These are phyloP conservation scores for Botrytis paeoniae DNA, from an alignment of 2,329 filamentous ascomycete genomes.

Conservation along the genomic window DNA sequence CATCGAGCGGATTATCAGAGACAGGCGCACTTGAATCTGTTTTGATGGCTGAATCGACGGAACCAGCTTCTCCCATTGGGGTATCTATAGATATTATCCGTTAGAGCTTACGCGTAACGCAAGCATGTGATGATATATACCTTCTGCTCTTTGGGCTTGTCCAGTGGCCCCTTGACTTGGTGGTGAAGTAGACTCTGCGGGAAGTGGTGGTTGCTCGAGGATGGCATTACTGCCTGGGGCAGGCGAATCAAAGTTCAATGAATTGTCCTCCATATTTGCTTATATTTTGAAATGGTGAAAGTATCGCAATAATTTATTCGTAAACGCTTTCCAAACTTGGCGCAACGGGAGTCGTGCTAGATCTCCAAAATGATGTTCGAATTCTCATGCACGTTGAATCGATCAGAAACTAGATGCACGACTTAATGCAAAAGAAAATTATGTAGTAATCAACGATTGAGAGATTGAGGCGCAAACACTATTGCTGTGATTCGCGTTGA, in stretches of 20 bases:
- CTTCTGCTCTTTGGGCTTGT: conserved; percentile 43
- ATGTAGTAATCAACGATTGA: conserved; percentile 13
- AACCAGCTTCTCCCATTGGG: conserved; percentile 55
- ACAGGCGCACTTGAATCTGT: conserved; percentile 54
- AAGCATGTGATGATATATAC: conserved; percentile 40
- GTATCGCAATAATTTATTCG: conserved; percentile 35
- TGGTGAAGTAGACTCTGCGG: conserved; percentile 41
- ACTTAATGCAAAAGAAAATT: not conserved
- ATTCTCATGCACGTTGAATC: conserved; percentile 20
- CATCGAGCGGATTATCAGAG: conserved; percentile 67
- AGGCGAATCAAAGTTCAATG: conserved; percentile 56
- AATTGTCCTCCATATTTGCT: conserved; percentile 56
- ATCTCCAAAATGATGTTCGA: conserved; percentile 22
- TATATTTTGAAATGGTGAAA: conserved; percentile 21
- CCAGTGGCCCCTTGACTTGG: conserved; percentile 35
- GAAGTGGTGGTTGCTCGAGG: conserved; percentile 53
- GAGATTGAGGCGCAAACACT: conserved; percentile 17
- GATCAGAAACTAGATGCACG: not conserved
- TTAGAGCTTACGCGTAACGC: conserved; percentile 7
- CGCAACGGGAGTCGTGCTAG: conserved; percentile 21
- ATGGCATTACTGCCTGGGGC: conserved; percentile 55
- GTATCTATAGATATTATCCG: conserved; percentile 49
- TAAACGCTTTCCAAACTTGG: conserved; percentile 20
- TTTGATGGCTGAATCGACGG: conserved; percentile 51
- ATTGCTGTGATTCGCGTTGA: conserved; percentile 19